phyloP scores from a whole-genome alignment of 306 rosid species.

The Rubus idaeus region DNA sequence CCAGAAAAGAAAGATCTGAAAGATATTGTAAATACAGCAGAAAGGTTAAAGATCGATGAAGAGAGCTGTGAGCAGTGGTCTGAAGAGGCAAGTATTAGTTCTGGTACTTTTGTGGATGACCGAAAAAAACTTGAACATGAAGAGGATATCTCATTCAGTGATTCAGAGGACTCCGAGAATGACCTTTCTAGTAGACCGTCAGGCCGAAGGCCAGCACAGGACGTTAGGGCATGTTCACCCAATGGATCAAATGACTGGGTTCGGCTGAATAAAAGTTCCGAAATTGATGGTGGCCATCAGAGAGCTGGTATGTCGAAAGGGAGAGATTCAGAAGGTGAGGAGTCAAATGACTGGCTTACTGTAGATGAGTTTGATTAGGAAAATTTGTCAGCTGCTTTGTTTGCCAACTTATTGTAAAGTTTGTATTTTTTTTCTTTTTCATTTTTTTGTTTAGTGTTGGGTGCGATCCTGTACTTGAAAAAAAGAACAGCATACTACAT shows the following conservation, averaged over 20 bases:
- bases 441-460: neutral
- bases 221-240: slow-evolving; percentile 50
- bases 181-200: slow-evolving; percentile 51
- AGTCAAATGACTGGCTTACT: slow-evolving; percentile 78
- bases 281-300: slow-evolving; percentile 30
- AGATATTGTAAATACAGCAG: slow-evolving; percentile 32
- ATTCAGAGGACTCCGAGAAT: slow-evolving; percentile 60
- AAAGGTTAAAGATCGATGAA: slow-evolving; percentile 44
- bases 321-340: slow-evolving; percentile 78
- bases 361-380: slow-evolving; percentile 65
- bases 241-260: slow-evolving; percentile 77
- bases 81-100: slow-evolving; percentile 44
- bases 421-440: slow-evolving; percentile 15
- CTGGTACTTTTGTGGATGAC: slow-evolving; percentile 39
- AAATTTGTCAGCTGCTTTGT: slow-evolving; percentile 11
- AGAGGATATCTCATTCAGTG: slow-evolving; percentile 80
- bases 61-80: slow-evolving; percentile 42
- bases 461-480: slow-evolving; percentile 29
- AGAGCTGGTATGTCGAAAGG: slow-evolving; percentile 38
- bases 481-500: neutral
- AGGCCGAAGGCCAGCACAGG: slow-evolving; percentile 33
- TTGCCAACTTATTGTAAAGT: slow-evolving; percentile 45
- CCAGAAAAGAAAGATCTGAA: slow-evolving; percentile 30
- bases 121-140: slow-evolving; percentile 44
- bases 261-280: slow-evolving; percentile 51